phyloP scores from a whole-genome alignment of 768 basidiomycete genomes.

The Tubosaeta brunneosetosa region DNA sequence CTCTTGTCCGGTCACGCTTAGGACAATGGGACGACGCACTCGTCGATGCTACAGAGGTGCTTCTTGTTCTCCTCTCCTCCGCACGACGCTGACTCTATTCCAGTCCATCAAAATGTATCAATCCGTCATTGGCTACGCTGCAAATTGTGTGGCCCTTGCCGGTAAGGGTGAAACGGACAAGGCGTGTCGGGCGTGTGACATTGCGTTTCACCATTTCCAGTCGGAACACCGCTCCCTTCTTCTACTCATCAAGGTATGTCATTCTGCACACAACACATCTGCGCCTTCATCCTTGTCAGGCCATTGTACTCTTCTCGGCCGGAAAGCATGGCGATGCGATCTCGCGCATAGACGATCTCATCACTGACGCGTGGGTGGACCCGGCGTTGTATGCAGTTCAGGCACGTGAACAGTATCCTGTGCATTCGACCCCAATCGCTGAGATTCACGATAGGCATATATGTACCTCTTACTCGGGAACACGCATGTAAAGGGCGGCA shows the following conservation, averaged over 20 bases:
- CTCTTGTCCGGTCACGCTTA: conserved; percentile 1
- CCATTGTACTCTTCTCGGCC: conserved; percentile 1
- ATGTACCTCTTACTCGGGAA: neutral
- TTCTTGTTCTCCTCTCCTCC: neutral
- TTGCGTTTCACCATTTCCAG: neutral
- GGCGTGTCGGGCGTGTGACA: neutral
- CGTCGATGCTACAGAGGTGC: neutral
- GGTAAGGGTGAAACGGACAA: neutral
- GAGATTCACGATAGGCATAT: neutral
- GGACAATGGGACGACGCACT: neutral
- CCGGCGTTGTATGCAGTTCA: neutral
- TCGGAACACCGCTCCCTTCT: neutral
- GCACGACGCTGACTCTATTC: neutral
- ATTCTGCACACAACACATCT: neutral
- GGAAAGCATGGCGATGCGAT: conserved; percentile 5
- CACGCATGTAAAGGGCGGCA: neutral
- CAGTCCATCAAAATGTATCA: neutral
- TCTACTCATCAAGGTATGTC: neutral
- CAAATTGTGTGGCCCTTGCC: neutral
- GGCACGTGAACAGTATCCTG: neutral
- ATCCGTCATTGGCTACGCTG: neutral
- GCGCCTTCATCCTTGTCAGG: neutral
- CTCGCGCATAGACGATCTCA: conserved; percentile 3
- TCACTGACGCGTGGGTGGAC: neutral
- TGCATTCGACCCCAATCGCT: neutral